phyloP scores from a whole-genome alignment of 2,329 filamentous ascomycete genomes.

The Colletotrichum incanum region DNA sequence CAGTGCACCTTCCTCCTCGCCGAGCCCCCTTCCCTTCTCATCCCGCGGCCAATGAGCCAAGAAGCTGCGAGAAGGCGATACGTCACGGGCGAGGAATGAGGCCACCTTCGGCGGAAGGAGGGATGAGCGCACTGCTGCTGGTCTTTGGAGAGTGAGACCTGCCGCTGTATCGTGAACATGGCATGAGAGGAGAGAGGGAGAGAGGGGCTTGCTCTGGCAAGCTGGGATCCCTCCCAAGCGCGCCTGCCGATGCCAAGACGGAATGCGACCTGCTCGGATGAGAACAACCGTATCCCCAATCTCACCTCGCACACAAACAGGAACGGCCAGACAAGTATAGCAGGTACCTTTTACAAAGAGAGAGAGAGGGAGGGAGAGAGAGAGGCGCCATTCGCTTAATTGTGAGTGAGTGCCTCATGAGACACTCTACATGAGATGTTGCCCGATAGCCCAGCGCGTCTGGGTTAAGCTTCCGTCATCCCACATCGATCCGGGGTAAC shows the following conservation, averaged over 20 bases:
- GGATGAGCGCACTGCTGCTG: background rate
- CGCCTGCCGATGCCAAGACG: slow-evolving; percentile 25
- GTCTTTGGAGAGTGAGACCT: background rate
- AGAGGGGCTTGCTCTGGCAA: background rate
- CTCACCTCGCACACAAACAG: background rate
- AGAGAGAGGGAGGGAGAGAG: too few species aligned
- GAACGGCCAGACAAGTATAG: background rate
- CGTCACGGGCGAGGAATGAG: slow-evolving; percentile 7
- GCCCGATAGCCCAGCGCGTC: background rate
- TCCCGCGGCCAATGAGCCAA: background rate
- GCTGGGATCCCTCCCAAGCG: background rate
- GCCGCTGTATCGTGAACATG: background rate
- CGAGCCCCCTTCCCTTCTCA: background rate
- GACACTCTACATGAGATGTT: background rate
- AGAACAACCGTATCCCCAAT: background rate
- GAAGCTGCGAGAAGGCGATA: background rate
- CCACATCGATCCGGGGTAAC: background rate
- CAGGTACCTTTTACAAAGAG: background rate
- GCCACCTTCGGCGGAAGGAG: background rate
- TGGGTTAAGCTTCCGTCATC: slow-evolving; percentile 32
- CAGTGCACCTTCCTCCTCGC: slow-evolving; percentile 17
- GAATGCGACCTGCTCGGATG: slow-evolving; percentile 16
- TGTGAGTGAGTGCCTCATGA: background rate
- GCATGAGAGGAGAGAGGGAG: background rate
- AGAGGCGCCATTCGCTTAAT: background rate